These are phyloP conservation scores for Puccinia horiana DNA, from an alignment of 1,284 basidiomycete species.

Conservation along the genomic window DNA sequence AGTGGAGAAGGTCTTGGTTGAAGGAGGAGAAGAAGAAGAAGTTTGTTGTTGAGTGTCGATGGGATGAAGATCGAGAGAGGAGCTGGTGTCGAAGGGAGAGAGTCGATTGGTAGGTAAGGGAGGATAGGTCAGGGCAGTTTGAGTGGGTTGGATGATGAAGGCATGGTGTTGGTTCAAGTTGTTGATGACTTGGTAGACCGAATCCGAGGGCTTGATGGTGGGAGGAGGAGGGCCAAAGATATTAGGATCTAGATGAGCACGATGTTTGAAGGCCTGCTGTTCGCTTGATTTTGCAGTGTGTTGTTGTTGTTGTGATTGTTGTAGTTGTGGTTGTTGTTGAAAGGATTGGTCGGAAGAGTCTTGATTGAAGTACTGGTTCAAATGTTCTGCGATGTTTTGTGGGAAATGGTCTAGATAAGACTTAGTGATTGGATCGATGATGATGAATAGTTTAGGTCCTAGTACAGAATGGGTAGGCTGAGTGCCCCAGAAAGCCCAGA, in stretches of 20 bases:
- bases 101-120: conserved; percentile 22
- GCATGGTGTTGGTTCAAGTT: conserved; percentile 23
- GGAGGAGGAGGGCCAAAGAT: conserved; percentile 23
- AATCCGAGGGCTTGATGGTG: conserved; percentile 9
- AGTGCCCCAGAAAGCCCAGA: conserved; percentile 38
- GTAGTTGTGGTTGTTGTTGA: not conserved
- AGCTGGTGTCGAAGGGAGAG: too few relatives aligned
- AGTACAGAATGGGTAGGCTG: conserved; percentile 6
- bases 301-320: not conserved
- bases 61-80: not conserved
- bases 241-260: conserved; percentile 32
- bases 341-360: not conserved
- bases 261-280: not conserved
- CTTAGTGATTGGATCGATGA: conserved; percentile 10
- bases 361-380: conserved; percentile 1
- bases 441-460: not conserved
- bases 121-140: conserved; percentile 24
- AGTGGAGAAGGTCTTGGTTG: too few relatives aligned
- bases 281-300: not conserved
- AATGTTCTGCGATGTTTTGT: not conserved
- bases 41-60: not conserved
- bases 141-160: conserved; percentile 18
- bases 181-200: conserved; percentile 13
- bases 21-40: not conserved
- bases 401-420: conserved; percentile 11